Evolutionary conservation across 768 basidiomycete genomes (phyloP), one percentile per base, ranked within the genome.

Genomic region (Agrocybe praecox): DNA sequence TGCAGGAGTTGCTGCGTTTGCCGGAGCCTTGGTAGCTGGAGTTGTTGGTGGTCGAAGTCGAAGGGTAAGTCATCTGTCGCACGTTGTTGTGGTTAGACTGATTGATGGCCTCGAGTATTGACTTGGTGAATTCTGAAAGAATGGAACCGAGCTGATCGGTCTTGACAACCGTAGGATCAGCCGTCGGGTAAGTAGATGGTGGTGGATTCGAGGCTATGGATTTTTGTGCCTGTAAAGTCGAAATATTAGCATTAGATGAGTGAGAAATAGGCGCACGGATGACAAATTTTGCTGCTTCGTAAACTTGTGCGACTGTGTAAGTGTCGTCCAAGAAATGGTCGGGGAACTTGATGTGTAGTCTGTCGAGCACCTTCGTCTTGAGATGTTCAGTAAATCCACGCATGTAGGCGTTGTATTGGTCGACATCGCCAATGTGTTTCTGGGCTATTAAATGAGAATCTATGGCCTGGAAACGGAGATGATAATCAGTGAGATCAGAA

Each of bases 381-480:
- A 55, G 2, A 6, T 1, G 22, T 21, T 26, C 43, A 21, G 52
- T 19, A 43, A 61, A 58, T 0, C 56, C 57, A 1, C 53, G 49
- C 2, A 58, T 15, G 46, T 43, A 61, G 0, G 59, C 40, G 17
- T 49, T 46, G 12, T 43, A 57, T 29, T 57, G 51, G 29, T 61
- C 59, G 1, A 49, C 26, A 1, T n/a, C 21, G 4, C 46, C 45
- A 14, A 57, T n/a, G 6, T 50, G 51, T 10, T 53, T 18, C 18
- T 61, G 19, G 2, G 34, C 4, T 6, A 64, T 55, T 1, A 72
- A 62, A 49, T 60, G 69, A 12, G 29, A 43, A 0, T 63, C 52
- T 2, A 72, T 59, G 32, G 52, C 34, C 0, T 60, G 26, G 48
- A 69, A 72, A 8, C 57, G 52, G 2, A 66, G 63, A 26, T 67